Conservation (phyloP, 2,329 filamentous ascomycete species). For the Phaeosphaeriaceae sp. region DNA sequence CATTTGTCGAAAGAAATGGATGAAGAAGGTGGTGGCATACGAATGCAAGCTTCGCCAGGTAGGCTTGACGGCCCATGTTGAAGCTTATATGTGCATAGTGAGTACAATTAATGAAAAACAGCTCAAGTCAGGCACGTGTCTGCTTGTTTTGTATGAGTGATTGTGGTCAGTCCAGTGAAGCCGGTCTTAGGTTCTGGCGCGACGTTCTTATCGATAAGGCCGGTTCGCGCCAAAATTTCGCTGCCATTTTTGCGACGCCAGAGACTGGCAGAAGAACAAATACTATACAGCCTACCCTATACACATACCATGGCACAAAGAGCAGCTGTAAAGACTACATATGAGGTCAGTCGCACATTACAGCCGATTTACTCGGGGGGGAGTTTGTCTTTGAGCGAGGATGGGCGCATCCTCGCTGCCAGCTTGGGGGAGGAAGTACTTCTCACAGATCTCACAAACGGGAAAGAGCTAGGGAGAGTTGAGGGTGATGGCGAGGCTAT, state of each 20-base stretch:
- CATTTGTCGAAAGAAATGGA: not conserved
- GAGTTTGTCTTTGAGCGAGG: constrained; percentile 79
- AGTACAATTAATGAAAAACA: not conserved
- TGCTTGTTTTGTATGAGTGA: not conserved
- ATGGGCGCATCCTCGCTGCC: constrained; percentile 82
- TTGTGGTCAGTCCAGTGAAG: no score
- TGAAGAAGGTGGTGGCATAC: constrained; percentile 31
- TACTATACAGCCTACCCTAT: no score
- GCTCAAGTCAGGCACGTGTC: not conserved
- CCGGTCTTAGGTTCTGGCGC: constrained; percentile 7
- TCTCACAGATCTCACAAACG: constrained; percentile 82
- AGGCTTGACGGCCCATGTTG: constrained; percentile 46
- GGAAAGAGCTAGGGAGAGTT: constrained; percentile 80
- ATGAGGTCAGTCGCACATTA: constrained; percentile 81
- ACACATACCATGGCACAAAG: constrained; percentile 58
- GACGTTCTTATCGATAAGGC: constrained; percentile 43
- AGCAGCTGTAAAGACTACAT: constrained; percentile 78
- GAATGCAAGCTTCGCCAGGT: constrained; percentile 46
- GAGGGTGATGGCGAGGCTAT: constrained; percentile 80
- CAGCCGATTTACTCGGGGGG: constrained; percentile 95
- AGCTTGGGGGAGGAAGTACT: constrained; percentile 92
- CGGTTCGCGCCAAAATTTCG: constrained; percentile 37
- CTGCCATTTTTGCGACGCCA: constrained; percentile 11
- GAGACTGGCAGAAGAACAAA: constrained; percentile 1
- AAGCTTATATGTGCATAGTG: not conserved